Percentiles rank a stretch among this genome's conserved stretches.
These are phyloP conservation scores for Articulospora tetracladia DNA, from an alignment of 495 filamentous ascomycete species.

Conservation along the genomic window DNA sequence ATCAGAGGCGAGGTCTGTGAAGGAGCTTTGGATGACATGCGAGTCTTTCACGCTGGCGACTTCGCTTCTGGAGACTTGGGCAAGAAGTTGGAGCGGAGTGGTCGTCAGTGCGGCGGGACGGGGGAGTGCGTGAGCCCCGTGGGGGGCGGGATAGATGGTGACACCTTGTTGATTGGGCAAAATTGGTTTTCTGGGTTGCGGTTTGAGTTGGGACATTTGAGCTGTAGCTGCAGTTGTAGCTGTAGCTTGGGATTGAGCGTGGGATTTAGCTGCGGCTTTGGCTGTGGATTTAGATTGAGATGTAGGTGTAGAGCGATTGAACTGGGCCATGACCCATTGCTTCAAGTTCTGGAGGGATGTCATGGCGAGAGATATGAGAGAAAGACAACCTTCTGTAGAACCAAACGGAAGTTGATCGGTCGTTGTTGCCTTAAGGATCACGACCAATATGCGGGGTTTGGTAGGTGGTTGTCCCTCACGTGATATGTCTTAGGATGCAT, in stretches of 20 bases:
- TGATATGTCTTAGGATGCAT: no score
- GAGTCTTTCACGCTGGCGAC: background rate
- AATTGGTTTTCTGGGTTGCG: no score
- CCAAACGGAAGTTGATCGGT: no score
- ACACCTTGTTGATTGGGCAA: slow-evolving; percentile 9
- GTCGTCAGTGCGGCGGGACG: no score
- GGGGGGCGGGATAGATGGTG: slow-evolving; percentile 10
- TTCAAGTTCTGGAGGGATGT: no score
- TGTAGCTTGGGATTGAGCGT: background rate
- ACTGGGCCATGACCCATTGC: no score
- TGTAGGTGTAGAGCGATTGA: no score
- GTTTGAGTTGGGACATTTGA: background rate
- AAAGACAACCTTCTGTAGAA: no score
- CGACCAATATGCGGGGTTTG: no score
- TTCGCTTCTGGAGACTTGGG: background rate
- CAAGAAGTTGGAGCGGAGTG: background rate
- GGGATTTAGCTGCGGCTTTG: background rate
- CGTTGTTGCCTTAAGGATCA: no score
- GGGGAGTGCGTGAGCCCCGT: slow-evolving; percentile 1
- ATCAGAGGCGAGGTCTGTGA: background rate
- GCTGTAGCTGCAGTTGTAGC: background rate
- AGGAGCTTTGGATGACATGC: slow-evolving; percentile 7
- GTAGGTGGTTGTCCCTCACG: no score
- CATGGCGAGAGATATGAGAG: no score
- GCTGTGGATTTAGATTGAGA: background rate